A percentile compares a stretch with the other conserved stretches of the same genome.
These are phyloP conservation scores for Coniochaeta sp. DNA, from an alignment of 2,329 filamentous ascomycete genomes.

Conservation along the genomic window DNA sequence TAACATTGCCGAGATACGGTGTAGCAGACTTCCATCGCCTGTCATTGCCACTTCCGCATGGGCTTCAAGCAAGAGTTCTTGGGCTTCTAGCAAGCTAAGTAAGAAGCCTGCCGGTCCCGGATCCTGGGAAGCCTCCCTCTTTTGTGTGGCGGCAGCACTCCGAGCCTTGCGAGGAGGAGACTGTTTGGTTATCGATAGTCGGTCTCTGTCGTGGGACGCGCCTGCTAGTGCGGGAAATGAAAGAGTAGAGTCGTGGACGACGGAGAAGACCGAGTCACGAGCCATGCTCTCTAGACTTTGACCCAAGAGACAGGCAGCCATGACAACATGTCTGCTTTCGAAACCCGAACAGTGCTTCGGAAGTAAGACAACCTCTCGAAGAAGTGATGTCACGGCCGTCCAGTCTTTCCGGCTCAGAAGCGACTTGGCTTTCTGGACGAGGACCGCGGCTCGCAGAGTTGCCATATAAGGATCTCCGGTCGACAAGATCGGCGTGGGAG, in stretches of 20 bases:
- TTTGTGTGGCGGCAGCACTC: conserved; percentile 11
- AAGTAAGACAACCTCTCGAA: conserved; percentile 40
- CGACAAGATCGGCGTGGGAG: conserved; percentile 14
- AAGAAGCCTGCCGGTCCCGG: conserved; percentile 39
- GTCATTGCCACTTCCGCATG: conserved; percentile 48
- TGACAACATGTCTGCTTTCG: conserved; percentile 48
- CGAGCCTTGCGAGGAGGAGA: conserved; percentile 24
- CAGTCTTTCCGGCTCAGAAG: conserved; percentile 46
- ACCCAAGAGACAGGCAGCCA: conserved; percentile 60
- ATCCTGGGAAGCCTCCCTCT: conserved; percentile 8
- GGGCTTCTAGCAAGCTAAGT: conserved; percentile 55
- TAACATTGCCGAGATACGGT: conserved; percentile 54
- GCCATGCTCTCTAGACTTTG: conserved; percentile 67
- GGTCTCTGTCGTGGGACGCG: conserved; percentile 30
- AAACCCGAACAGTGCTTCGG: conserved; percentile 26
- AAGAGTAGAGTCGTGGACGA: conserved; percentile 86
- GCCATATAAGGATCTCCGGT: conserved; percentile 24
- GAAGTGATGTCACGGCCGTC: conserved; percentile 45
- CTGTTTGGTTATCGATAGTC: conserved; percentile 24
- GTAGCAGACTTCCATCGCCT: conserved; percentile 51
- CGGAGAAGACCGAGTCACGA: conserved; percentile 76
- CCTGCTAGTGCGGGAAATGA: conserved; percentile 66
- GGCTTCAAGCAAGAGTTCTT: conserved; percentile 57
- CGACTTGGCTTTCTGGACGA: conserved; percentile 34
- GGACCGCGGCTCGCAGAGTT: conserved; percentile 28